Conservation (phyloP, 108 stramenopile genomes). For the Skeletonema tropicum region DNA sequence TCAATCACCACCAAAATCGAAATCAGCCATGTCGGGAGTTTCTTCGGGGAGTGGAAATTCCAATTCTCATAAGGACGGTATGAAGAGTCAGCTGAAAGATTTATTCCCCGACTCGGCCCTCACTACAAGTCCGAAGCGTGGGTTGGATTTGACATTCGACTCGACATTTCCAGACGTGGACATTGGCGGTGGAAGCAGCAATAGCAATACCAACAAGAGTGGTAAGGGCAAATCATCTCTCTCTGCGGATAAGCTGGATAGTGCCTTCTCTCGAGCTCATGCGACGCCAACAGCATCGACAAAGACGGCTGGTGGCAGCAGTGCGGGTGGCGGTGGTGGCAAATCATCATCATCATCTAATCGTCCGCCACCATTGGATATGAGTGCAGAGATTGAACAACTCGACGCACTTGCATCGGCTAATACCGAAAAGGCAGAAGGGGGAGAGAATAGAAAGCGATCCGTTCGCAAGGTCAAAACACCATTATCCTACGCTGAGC, state of each 20-base stretch:
- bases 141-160: constrained; percentile 6
- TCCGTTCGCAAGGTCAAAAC: constrained; percentile 33
- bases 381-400: constrained; percentile 50
- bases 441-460: not conserved
- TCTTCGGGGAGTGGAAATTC: not conserved
- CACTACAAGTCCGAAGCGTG: constrained; percentile 4
- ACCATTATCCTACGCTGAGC: constrained; percentile 63
- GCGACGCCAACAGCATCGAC: not conserved
- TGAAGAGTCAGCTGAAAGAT: constrained; percentile 8
- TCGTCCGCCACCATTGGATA: constrained; percentile 21
- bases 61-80: not conserved
- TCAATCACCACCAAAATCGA: not conserved
- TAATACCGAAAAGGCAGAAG: not conserved
- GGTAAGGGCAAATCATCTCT: constrained; percentile 14
- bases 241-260: constrained; percentile 13
- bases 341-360: constrained; percentile 17
- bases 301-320: not conserved
- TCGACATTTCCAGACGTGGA: not conserved
- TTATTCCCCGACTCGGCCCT: constrained; percentile 4
- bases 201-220: constrained; percentile 2
- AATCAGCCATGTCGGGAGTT: not conserved
- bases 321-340: not conserved
- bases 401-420: constrained; percentile 45
- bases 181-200: not conserved
- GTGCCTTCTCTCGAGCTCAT: constrained; percentile 12